Evolutionary conservation across 129 eudicot species (phyloP).

Genomic region (Flaveria brownii): DNA sequence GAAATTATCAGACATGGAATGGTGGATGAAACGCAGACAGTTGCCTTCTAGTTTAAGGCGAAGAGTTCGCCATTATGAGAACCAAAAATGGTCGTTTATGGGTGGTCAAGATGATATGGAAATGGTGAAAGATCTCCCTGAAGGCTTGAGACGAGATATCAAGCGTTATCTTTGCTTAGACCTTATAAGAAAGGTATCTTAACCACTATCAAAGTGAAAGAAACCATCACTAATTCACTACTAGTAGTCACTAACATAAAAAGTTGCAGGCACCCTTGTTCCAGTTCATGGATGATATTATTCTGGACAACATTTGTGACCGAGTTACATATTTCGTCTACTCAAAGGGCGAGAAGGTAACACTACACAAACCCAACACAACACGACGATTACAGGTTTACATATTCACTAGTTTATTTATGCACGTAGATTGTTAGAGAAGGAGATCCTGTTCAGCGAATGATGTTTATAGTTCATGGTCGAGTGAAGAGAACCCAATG

Average conservation of each 20-base stretch:
- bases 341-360: conserved; percentile 61
- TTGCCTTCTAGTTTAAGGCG: conserved; percentile 49
- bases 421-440: conserved; percentile 50
- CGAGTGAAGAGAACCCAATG: conserved; percentile 47
- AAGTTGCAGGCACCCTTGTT: conserved; percentile 60
- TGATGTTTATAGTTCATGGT: conserved; percentile 56
- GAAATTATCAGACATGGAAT: conserved; percentile 54
- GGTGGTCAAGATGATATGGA: conserved; percentile 63
- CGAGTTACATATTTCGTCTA: conserved; percentile 49
- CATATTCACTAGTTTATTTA: background rate
- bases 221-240: background rate
- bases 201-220: too few relatives aligned
- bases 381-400: background rate
- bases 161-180: conserved; percentile 64
- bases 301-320: conserved; percentile 69
- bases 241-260: conserved; percentile 1
- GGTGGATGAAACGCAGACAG: conserved; percentile 70
- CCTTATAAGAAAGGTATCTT: conserved; percentile 52
- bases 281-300: conserved; percentile 51
- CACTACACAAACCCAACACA: conserved; percentile 12
- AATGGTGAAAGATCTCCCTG: conserved; percentile 58
- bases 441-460: conserved; percentile 61
- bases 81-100: conserved; percentile 48
- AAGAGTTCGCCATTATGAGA: conserved; percentile 59
- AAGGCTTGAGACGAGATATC: conserved; percentile 60